phyloP scores from a whole-genome alignment of 768 basidiomycete species.

The Tylopilus sp. region DNA sequence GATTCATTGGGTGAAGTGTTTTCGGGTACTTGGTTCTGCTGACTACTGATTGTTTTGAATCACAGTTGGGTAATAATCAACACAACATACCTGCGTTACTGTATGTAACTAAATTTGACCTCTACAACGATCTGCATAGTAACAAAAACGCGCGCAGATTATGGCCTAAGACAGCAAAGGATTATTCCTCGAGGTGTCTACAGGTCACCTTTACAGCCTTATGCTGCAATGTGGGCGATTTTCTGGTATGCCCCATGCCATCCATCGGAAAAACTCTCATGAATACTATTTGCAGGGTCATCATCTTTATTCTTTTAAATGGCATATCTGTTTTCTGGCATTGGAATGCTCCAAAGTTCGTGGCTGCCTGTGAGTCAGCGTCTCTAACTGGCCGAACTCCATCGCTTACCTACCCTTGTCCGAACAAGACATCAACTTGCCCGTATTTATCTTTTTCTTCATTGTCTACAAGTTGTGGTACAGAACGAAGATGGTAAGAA shows the following conservation, averaged over 20 bases:
- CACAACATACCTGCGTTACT: constrained; percentile 69
- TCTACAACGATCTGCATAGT: constrained; percentile 32
- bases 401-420: background rate
- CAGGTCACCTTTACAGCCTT: constrained; percentile 60
- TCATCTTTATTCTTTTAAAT: constrained; percentile 56
- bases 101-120: constrained; percentile 38
- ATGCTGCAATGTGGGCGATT: constrained; percentile 65
- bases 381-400: background rate
- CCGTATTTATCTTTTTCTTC: constrained; percentile 44
- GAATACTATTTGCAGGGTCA: constrained; percentile 7
- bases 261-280: background rate
- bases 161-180: constrained; percentile 33
- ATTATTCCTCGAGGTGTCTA: constrained; percentile 63
- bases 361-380: constrained; percentile 36
- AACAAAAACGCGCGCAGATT: constrained; percentile 2
- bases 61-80: constrained; percentile 65
- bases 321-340: constrained; percentile 61
- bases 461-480: constrained; percentile 40
- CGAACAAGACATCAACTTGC: constrained; percentile 36
- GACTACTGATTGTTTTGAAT: constrained; percentile 46
- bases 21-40: constrained; percentile 31
- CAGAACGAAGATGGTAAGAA: constrained; percentile 21
- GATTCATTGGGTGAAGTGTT: constrained; percentile 45
- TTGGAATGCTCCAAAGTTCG: constrained; percentile 53
- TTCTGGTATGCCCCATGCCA: constrained; percentile 51